Percentiles rank a stretch among this genome's conserved stretches.
Conservation (phyloP, 805 yeast genomes). For the Candida argentea region DNA sequence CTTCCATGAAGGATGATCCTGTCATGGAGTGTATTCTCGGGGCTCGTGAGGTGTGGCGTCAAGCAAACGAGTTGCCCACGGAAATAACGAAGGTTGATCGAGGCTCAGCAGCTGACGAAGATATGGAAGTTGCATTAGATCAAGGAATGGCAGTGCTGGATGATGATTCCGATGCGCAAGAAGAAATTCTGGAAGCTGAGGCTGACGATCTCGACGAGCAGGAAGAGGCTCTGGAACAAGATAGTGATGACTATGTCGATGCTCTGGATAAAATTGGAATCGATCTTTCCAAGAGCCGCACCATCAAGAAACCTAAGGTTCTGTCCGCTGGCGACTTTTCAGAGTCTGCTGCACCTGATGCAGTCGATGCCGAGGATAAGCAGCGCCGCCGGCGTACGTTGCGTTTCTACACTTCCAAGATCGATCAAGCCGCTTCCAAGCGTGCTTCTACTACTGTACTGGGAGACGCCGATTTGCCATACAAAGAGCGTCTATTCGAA, state of each 20-base stretch:
- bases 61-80: conserved; percentile 49
- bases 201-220: conserved; percentile 11
- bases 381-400: conserved; percentile 67
- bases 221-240: conserved; percentile 13
- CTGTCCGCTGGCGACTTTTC: conserved; percentile 39
- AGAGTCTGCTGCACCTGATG: conserved; percentile 61
- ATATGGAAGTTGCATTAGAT: conserved; percentile 2
- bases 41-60: conserved; percentile 83
- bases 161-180: conserved; percentile 12
- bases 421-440: conserved; percentile 72
- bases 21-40: conserved; percentile 81
- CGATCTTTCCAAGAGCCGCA: conserved; percentile 36
- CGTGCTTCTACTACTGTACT: conserved; percentile 45
- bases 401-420: conserved; percentile 93
- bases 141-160: conserved; percentile 2
- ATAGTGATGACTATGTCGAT: conserved; percentile 9
- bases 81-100: conserved; percentile 1
- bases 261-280: conserved; percentile 41
- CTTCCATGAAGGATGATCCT: conserved; percentile 70
- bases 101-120: background rate
- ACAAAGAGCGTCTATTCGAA: conserved; percentile 81
- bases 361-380: conserved; percentile 81
- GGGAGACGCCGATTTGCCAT: conserved; percentile 90
- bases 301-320: conserved; percentile 26
- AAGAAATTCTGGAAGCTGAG: conserved; percentile 12